Evolutionary conservation across 2,329 filamentous ascomycete genomes (phyloP).

Genomic region (Rhexocercosporidium sp.): DNA sequence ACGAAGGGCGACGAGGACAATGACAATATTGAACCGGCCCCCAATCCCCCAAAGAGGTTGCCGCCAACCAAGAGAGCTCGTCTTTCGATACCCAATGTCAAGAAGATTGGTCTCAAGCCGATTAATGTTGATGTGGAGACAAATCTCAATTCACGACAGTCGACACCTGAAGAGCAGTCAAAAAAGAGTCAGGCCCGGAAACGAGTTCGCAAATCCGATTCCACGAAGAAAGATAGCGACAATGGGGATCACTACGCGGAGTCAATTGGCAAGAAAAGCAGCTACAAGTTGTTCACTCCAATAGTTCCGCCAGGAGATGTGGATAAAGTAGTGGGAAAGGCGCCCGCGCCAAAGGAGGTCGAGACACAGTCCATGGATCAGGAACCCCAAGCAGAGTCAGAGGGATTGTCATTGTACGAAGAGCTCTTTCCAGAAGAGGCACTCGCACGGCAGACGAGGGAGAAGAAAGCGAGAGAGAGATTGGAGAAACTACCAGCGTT

Average conservation of each 20-base stretch:
- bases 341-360: slow-evolving; percentile 1
- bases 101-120: not conserved
- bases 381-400: not conserved
- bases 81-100: not conserved
- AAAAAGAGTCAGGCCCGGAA: not conserved
- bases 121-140: not conserved
- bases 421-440: slow-evolving; percentile 61
- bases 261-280: not conserved
- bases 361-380: not conserved
- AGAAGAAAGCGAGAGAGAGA: slow-evolving; percentile 23
- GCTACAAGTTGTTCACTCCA: not conserved
- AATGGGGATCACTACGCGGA: not conserved
- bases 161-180: not conserved
- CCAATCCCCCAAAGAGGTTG: not conserved
- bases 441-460: slow-evolving; percentile 26
- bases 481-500: slow-evolving; percentile 40
- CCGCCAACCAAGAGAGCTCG: not conserved
- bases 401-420: slow-evolving; percentile 45
- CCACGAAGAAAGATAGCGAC: not conserved
- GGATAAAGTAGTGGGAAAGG: not conserved
- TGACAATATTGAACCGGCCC: not conserved
- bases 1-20: not conserved
- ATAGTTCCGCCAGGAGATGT: not conserved
- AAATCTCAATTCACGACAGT: not conserved
- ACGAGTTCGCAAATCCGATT: not conserved